Conservation (phyloP, 345 rosid genomes). For the Dimocarpus longan region DNA sequence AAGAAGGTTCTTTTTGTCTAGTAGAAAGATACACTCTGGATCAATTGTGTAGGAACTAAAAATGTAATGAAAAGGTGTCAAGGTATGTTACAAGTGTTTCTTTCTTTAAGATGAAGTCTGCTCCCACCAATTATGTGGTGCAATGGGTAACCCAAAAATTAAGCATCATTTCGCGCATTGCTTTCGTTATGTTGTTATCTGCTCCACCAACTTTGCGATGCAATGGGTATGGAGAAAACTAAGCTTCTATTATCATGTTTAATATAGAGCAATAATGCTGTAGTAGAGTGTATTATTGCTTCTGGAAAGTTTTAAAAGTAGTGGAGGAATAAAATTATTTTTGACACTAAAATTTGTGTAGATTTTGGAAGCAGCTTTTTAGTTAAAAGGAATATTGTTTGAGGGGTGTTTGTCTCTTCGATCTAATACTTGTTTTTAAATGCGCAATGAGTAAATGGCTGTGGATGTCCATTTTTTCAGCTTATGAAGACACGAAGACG, state of each 20-base stretch:
- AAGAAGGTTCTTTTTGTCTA: neutral
- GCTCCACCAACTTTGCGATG: neutral
- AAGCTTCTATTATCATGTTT: neutral
- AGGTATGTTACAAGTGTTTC: neutral
- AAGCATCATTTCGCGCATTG: neutral
- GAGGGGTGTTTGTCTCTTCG: neutral
- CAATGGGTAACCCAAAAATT: neutral
- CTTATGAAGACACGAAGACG: conserved; percentile 78
- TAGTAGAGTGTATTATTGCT: neutral
- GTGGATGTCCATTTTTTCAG: conserved; percentile 40
- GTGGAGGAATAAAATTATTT: neutral
- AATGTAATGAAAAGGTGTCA: neutral
- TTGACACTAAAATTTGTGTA: neutral
- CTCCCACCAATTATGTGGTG: neutral
- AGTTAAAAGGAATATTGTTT: neutral
- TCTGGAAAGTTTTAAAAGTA: neutral
- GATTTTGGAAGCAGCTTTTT: neutral
- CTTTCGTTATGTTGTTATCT: neutral
- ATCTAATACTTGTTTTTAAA: neutral
- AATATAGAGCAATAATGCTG: neutral
- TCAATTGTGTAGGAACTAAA: neutral
- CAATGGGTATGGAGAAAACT: neutral
- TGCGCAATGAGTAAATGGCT: neutral
- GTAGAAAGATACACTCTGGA: neutral
- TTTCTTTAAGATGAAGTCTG: neutral